Evolutionary conservation across 345 rosid species (phyloP).

Genomic region (Abelmoschus esculentus): DNA sequence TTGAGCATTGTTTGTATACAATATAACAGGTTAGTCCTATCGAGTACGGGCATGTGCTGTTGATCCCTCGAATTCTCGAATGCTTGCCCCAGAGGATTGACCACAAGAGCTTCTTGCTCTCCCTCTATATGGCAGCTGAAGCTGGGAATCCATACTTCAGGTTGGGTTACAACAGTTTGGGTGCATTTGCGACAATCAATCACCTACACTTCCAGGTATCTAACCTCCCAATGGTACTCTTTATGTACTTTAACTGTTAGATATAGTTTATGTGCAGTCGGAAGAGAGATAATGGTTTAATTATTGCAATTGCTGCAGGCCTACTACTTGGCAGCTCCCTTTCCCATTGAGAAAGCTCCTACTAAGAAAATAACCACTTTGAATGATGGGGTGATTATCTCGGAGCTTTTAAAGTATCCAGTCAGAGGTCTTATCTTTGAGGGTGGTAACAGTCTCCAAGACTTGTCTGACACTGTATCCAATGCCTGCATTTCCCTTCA

Average conservation of each 20-base stretch:
- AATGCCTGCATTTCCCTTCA: constrained; percentile 80
- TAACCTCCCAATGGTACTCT: background rate
- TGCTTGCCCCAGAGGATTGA: constrained; percentile 97
- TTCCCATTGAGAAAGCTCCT: constrained; percentile 84
- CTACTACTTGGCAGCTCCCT: constrained; percentile 64
- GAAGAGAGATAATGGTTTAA: background rate
- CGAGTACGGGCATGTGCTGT: constrained; percentile 89
- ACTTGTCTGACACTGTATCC: constrained; percentile 51
- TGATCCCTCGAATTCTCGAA: constrained; percentile 77
- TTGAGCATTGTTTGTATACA: background rate
- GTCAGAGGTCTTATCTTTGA: constrained; percentile 83
- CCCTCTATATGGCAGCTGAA: constrained; percentile 75
- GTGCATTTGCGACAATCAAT: constrained; percentile 95
- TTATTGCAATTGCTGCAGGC: constrained; percentile 44
- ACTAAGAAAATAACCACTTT: constrained; percentile 41
- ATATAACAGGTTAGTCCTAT: constrained; percentile 83
- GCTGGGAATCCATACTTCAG: constrained; percentile 78
- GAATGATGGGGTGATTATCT: constrained; percentile 49
- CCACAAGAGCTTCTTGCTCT: constrained; percentile 71
- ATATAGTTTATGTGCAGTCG: background rate
- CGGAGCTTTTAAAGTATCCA: constrained; percentile 64
- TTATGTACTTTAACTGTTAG: background rate
- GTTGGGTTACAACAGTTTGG: constrained; percentile 92
- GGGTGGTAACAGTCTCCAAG: constrained; percentile 55
- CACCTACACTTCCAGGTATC: constrained; percentile 98